Base-by-base conservation (phyloP, 2,329 filamentous ascomycete species). In the Cercospora sesami region DNA sequence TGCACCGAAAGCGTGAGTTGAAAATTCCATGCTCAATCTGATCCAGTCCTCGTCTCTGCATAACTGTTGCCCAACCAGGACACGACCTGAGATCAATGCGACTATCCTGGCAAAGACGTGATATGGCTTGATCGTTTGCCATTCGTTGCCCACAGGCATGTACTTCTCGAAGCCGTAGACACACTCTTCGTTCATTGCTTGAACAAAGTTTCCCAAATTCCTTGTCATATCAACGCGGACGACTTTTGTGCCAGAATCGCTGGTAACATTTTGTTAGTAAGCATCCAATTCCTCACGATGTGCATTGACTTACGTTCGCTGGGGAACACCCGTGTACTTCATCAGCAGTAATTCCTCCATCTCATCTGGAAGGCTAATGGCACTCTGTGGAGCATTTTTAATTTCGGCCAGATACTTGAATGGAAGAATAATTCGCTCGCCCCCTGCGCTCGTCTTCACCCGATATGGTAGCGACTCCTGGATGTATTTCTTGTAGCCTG, bases 21-120 rank as follows among this genome's bases (percentile, higher is more conserved):
- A 66, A 36, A 68, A 70, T 4, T 70, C 64, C 21, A 68, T 63
- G 30, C 63, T 66, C 30, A 68, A 36, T 36, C 62, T 31, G 33
- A 70, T 65, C 68, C 68, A 70, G 8, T 33, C 33, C 48, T 68
- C 65, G 36, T 70, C 61, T 21, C 68, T 63, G 30, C 65, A 70
- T 8, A 69, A 39, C 3, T 64, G 33, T 36, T 42, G 26, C 2
- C 68, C 68, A 45, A 69, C 68, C 21, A 69, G 62, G 2, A 67
- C 62, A n/a, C 68, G 68, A 39, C 68, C 65, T 7, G 68, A 69
- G 16, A 69, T 69, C 42, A 67, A 60, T 28, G 68, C 65, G 7
- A 67, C 63, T 23, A 69, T 61, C 16, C 30, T 57, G 5, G 68
- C 65, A 30, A 69, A 64, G 9, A 67, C 23, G 48, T 64, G 61